Conservation (phyloP, 116 monocot species). For the Cymodocea nodosa region DNA sequence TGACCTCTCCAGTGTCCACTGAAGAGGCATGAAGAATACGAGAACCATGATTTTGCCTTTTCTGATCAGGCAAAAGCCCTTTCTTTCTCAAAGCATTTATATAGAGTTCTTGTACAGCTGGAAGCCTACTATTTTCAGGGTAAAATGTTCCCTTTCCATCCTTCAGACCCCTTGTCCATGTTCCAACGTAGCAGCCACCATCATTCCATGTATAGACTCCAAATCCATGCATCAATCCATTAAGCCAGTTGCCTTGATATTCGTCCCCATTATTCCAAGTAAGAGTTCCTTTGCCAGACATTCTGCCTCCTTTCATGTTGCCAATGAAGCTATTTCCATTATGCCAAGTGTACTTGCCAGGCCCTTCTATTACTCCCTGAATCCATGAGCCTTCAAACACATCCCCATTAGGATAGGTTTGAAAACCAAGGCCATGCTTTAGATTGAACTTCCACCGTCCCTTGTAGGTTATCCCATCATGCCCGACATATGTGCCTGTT, state of each 20-base stretch:
- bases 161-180: constrained; percentile 79
- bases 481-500: constrained; percentile 35
- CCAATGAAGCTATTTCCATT: constrained; percentile 64
- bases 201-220: constrained; percentile 78
- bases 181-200: constrained; percentile 72
- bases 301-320: constrained; percentile 61
- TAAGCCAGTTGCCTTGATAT: constrained; percentile 76
- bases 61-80: constrained; percentile 63
- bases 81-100: constrained; percentile 61
- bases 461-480: constrained; percentile 44
- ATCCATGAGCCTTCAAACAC: constrained; percentile 88
- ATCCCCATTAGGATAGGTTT: constrained; percentile 74
- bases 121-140: constrained; percentile 54
- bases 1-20: constrained; percentile 57
- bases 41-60: constrained; percentile 48
- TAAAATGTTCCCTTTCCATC: constrained; percentile 92
- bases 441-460: constrained; percentile 81
- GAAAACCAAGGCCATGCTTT: constrained; percentile 69
- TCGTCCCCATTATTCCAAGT: constrained; percentile 73
- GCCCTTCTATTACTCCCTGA: constrained; percentile 63
- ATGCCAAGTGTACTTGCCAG: constrained; percentile 73
- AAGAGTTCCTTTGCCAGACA: constrained; percentile 73
- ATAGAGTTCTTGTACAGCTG: constrained; percentile 53
- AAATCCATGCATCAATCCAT: constrained; percentile 77
- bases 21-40: constrained; percentile 71